Percentiles rank a stretch among this genome's conserved stretches.
Evolutionary conservation across 2,329 filamentous ascomycete genomes (phyloP).

Genomic region (Colletotrichum lentis): DNA sequence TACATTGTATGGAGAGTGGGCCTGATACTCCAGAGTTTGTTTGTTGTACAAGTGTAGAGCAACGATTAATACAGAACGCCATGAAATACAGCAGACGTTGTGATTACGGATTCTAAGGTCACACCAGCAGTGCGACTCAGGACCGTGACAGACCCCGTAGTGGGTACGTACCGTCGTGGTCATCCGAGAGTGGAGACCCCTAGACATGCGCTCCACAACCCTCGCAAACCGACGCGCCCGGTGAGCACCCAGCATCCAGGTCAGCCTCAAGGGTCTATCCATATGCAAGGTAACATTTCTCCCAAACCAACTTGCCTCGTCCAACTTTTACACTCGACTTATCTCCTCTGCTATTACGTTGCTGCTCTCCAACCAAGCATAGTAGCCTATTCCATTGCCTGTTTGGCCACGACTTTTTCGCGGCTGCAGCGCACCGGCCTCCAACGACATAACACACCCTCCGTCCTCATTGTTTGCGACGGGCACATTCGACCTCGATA

Average conservation of each 20-base stretch:
- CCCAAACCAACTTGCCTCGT: constrained; percentile 1
- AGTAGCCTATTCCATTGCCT: neutral
- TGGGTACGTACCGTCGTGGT: neutral
- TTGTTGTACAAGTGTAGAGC: neutral
- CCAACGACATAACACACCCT: neutral
- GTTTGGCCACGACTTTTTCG: neutral
- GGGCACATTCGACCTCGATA: neutral
- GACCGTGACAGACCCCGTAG: neutral
- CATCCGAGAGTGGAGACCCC: constrained; percentile 13
- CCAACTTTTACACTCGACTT: neutral
- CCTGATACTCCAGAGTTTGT: neutral
- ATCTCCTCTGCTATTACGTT: neutral
- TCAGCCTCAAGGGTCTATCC: constrained; percentile 29
- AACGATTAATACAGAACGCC: neutral
- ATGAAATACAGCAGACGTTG: neutral
- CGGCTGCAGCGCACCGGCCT: neutral
- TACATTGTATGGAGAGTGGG: neutral
- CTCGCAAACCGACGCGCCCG: constrained; percentile 26
- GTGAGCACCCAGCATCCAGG: constrained; percentile 1
- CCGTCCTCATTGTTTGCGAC: neutral
- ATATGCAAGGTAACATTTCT: neutral
- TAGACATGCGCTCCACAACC: constrained; percentile 20
- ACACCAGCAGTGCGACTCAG: constrained; percentile 2
- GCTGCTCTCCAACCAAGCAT: neutral
- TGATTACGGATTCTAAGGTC: neutral